Evolutionary conservation across 2,329 filamentous ascomycete species (phyloP), one percentile per base, ranked within the genome.

Genomic region (Triangularia verruculosa): DNA sequence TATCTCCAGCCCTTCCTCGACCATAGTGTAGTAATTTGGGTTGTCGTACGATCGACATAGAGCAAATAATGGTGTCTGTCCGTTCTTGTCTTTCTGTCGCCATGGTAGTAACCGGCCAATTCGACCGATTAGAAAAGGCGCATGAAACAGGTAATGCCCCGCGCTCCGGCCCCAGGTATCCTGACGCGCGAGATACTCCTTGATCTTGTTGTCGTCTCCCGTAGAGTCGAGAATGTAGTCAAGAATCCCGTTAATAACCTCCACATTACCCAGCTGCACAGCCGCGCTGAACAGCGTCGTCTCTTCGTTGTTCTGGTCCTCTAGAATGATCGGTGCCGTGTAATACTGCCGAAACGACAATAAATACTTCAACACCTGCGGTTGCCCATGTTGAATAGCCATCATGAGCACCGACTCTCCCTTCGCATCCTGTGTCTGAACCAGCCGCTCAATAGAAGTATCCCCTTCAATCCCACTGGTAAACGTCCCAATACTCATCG

Each of bases 1-100:
- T 53, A 90, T 86, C 30, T 86, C 82, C 39, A 99, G 80, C 4
- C 91, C 95, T 64, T 88, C 85, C 68, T 91, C 88, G 0, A 99
- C 91, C 95, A 99, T 98, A 55, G 83, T 80, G 60, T 86, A 85
- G 76, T 99, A 99, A 69, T 93, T 84, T 1, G 88, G 83, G 75
- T 99, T 93, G 73, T 99, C 95, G 72, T 99, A 99, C 0, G 93
- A 98, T 70, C 95, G 87, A 75, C 93, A 98, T 0, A 98, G 82
- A 1, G 95, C 95, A 74, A 99, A 98, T 8, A 99, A 79, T 1
- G 95, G 96, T n/a, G 96, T 99, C 76, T 98, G 95, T 0, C 95
- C 95, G 73, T 98, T 97, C 74, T 93, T 96, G 76, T 99, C 95
- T 69, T 89, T 92, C 75, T 96, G 87, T 63, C 87, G 86, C 95